Percentiles rank a stretch among this genome's conserved stretches.
These are phyloP conservation scores for Avena eriantha DNA, from an alignment of 176 grass and related monocot species.

Conservation along the genomic window DNA sequence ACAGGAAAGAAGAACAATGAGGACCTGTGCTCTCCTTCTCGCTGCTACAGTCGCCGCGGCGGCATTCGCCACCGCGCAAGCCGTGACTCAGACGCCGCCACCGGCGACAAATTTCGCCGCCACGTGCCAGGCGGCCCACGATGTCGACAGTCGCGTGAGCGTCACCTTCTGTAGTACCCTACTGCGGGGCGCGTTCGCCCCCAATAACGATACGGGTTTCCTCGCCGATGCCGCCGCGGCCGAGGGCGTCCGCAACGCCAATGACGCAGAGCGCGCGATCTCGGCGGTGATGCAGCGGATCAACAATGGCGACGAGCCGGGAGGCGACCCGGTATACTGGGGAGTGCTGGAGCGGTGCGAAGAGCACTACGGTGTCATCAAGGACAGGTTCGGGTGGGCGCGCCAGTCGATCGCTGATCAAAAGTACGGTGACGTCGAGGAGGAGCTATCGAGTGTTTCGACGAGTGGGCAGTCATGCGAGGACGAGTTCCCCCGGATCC, in stretches of 20 bases:
- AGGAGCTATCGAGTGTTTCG: not conserved
- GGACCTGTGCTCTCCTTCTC: not conserved
- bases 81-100: not conserved
- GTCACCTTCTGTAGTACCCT: not conserved
- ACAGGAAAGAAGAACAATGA: not conserved
- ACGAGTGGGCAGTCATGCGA: not conserved
- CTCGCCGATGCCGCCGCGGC: too few species aligned
- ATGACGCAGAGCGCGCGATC: not conserved
- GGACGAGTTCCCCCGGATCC: too few species aligned
- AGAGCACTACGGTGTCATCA: not conserved
- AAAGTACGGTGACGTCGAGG: not conserved
- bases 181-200: too few species aligned
- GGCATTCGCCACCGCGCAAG: not conserved
- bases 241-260: not conserved
- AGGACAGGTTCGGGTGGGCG: not conserved
- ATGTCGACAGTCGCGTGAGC: not conserved
- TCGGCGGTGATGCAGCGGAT: not conserved
- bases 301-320: not conserved
- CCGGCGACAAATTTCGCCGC: not conserved
- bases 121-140: slow-evolving; percentile 14
- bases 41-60: not conserved
- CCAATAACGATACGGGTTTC: too few species aligned
- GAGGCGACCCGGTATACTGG: not conserved
- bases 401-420: not conserved
- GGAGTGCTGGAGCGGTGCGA: not conserved